Evolutionary conservation across 2,329 filamentous ascomycete genomes (phyloP), one percentile per base, ranked within the genome.

Genomic region (Claviceps cyperi): DNA sequence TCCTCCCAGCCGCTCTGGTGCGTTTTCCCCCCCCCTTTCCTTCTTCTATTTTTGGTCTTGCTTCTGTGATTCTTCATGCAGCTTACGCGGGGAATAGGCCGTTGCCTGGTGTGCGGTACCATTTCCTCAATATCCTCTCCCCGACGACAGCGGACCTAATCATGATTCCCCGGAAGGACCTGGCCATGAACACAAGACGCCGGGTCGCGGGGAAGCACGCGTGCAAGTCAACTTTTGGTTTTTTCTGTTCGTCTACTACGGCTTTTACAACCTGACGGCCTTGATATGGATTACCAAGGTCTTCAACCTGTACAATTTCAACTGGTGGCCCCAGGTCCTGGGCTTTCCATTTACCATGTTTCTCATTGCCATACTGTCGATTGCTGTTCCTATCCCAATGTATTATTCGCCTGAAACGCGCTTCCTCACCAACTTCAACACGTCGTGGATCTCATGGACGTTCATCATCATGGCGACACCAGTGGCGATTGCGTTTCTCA

Each of bases 161-260:
- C 58, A 58, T 47, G 61, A 58, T 41, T 58, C 58, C 11, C 14
- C 21, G 13, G 48, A 50, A 28, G 48, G 19, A 21, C 48, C 48
- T 35, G 48, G 11, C 3, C 57, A 59, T 24, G 35, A 47, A 21
- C 51, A 44, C 55, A 75, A 72, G 49, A 65, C 69, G 0, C 79
- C 80, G 0, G 80, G 80, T 24, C 79, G 84, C 67, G 81, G 81
- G 51, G 70, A 74, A 56, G 77, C 80, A 5, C 69, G 75, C 41
- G 80, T 84, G 4, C 74, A 77, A 54, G 75, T 84, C 56, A 82
- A 81, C 66, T 84, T 84, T 59, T 84, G 81, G 80, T 83, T 83
- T 69, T 84, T 84, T 59, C 68, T 84, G 38, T 75, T 83, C 46
- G 75, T 83, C 51, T 84, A 83, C 66, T 84, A 84, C 62, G 78